Conservation (phyloP, 805 yeast species). For the Lipomyces sp. region DNA sequence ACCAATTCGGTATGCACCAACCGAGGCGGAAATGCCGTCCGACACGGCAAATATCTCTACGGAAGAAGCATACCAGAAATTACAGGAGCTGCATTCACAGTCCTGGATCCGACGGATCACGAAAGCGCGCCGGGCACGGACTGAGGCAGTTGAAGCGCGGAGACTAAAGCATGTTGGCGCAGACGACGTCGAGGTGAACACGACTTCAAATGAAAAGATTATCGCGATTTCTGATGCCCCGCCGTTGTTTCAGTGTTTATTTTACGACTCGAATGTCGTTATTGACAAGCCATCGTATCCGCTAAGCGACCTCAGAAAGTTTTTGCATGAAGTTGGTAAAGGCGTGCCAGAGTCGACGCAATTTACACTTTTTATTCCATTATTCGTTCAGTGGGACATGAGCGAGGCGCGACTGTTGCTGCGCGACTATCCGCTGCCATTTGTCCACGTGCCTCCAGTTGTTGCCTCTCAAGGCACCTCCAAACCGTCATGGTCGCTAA, state of each 20-base stretch:
- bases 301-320: slow-evolving; percentile 53
- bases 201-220: slow-evolving; percentile 47
- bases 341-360: slow-evolving; percentile 71
- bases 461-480: slow-evolving; percentile 38
- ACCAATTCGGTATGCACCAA: slow-evolving; percentile 24
- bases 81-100: slow-evolving; percentile 50
- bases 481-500: slow-evolving; percentile 38
- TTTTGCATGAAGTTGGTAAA: slow-evolving; percentile 69
- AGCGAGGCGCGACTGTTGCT: slow-evolving; percentile 66
- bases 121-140: slow-evolving; percentile 35
- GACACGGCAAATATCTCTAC: slow-evolving; percentile 31
- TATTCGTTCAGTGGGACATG: slow-evolving; percentile 53
- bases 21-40: slow-evolving; percentile 26
- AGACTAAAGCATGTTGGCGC: slow-evolving; percentile 42
- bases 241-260: slow-evolving; percentile 50
- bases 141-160: slow-evolving; percentile 38
- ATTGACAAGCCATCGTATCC: slow-evolving; percentile 54
- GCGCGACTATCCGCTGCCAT: slow-evolving; percentile 83
- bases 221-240: slow-evolving; percentile 49
- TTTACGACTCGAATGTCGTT: slow-evolving; percentile 50
- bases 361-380: slow-evolving; percentile 68
- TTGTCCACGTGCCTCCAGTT: slow-evolving; percentile 64
- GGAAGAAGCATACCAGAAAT: slow-evolving; percentile 37
- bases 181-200: slow-evolving; percentile 37
- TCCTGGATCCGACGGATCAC: slow-evolving; percentile 72